Conservation (phyloP, 805 yeast genomes). For the Wickerhamomyces bisporus region DNA sequence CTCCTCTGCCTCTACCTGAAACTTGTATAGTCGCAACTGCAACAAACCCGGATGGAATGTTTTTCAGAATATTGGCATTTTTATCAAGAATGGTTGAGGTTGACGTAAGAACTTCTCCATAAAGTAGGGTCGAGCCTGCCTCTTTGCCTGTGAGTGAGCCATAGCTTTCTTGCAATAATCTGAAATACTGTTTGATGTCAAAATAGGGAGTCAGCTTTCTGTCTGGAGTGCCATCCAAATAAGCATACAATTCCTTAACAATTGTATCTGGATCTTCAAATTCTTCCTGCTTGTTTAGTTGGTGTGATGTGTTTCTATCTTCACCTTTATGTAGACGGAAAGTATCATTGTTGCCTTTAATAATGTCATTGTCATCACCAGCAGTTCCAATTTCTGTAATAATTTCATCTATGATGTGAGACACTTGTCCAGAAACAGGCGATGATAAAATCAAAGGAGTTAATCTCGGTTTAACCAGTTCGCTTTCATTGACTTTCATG, state of each 20-base stretch:
- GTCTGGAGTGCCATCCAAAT: conserved; percentile 42
- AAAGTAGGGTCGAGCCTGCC: conserved; percentile 62
- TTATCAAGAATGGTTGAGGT: conserved; percentile 75
- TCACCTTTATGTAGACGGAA: conserved; percentile 43
- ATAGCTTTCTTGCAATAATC: conserved; percentile 30
- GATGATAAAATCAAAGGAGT: conserved; percentile 63
- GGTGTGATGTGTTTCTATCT: conserved; percentile 19
- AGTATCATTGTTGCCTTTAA: conserved; percentile 52
- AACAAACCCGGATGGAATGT: conserved; percentile 63
- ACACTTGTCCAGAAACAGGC: conserved; percentile 25
- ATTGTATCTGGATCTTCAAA: conserved; percentile 52
- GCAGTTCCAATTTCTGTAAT: conserved; percentile 31
- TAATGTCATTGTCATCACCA: conserved; percentile 31
- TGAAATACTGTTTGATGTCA: conserved; percentile 53
- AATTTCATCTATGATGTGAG: conserved; percentile 28
- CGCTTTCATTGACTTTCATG: conserved; percentile 56
- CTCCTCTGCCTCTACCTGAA: conserved; percentile 91
- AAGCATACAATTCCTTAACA: conserved; percentile 50
- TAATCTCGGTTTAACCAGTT: conserved; percentile 51
- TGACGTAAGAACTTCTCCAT: conserved; percentile 88
- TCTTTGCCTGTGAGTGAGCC: conserved; percentile 27
- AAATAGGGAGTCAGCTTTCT: conserved; percentile 65
- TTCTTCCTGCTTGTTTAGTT: conserved; percentile 26
- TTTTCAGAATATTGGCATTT: conserved; percentile 53
- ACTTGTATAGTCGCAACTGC: conserved; percentile 78